Percentiles rank a stretch among this genome's conserved stretches.
These are phyloP conservation scores for Neotropicomus parvogracilis DNA, from an alignment of 1,284 basidiomycete species.

Conservation along the genomic window DNA sequence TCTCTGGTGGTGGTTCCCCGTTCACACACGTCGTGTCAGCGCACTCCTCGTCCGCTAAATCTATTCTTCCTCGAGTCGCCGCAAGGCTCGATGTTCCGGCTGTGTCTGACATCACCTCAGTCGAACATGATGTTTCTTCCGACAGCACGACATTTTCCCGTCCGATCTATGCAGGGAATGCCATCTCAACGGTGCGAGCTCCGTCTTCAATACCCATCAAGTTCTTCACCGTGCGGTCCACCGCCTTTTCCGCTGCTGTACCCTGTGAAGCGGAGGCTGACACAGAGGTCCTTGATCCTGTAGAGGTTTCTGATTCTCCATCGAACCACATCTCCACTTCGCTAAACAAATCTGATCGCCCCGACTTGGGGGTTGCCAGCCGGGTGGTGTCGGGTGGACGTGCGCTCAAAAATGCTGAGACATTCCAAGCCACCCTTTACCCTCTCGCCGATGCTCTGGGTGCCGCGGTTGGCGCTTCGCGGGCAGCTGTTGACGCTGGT, in stretches of 20 bases:
- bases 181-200: constrained; percentile 89
- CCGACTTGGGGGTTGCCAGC: constrained; percentile 85
- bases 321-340: constrained; percentile 83
- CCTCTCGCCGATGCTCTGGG: constrained; percentile 89
- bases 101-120: constrained; percentile 86
- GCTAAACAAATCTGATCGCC: constrained; percentile 88
- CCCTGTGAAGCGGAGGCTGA: constrained; percentile 46
- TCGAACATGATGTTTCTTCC: constrained; percentile 72
- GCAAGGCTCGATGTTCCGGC: constrained; percentile 82
- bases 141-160: constrained; percentile 82
- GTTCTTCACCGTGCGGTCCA: constrained; percentile 94
- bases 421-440: constrained; percentile 84
- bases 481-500: constrained; percentile 97
- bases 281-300: constrained; percentile 65
- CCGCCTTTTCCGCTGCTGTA: constrained; percentile 81
- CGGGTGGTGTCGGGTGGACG: constrained; percentile 95
- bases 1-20: constrained; percentile 43
- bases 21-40: constrained; percentile 86
- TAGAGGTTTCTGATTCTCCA: constrained; percentile 57
- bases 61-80: constrained; percentile 79
- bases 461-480: constrained; percentile 94
- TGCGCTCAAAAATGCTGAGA: constrained; percentile 93
- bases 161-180: constrained; percentile 98
- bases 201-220: constrained; percentile 75
- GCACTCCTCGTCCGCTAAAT: constrained; percentile 60